phyloP scores from a whole-genome alignment of 129 eudicot genomes.

The Smallanthus sonchifolius region DNA sequence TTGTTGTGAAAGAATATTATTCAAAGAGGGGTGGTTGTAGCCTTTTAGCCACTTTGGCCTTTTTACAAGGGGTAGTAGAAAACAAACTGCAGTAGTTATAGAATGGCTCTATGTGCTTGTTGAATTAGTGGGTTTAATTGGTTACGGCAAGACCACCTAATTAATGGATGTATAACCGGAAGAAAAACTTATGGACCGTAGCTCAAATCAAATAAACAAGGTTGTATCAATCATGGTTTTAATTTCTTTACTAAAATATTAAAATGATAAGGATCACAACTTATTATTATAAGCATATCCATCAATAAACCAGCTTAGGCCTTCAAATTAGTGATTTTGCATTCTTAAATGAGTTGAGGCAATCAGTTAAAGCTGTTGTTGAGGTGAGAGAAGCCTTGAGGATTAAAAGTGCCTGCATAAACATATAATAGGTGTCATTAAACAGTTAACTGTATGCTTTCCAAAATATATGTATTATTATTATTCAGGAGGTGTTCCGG shows the following conservation, averaged over 20 bases:
- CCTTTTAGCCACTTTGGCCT: not conserved
- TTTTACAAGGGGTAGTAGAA: not conserved
- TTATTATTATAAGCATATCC: not conserved
- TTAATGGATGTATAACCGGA: not conserved
- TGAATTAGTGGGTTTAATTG: not conserved
- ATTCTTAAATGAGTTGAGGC: conserved; percentile 6
- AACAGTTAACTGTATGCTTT: not conserved
- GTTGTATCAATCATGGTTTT: not conserved
- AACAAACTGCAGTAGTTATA: not conserved
- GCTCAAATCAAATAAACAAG: not conserved
- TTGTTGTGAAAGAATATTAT: not conserved
- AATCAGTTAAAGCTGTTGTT: conserved; percentile 26
- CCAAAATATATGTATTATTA: not conserved
- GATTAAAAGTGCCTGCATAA: conserved; percentile 19
- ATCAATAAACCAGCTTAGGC: not conserved
- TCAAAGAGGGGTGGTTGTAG: not conserved
- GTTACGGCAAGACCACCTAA: not conserved
- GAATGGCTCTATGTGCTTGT: not conserved
- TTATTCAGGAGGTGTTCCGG: not conserved
- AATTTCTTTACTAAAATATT: not conserved
- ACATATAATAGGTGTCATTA: not conserved
- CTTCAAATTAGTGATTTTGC: not conserved
- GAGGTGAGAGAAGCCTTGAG: conserved; percentile 26
- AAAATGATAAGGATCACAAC: not conserved
- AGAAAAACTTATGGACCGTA: not conserved